Evolutionary conservation across 169 alveolate species (phyloP).

Genomic region (Cryptosporidium ubiquitum): DNA sequence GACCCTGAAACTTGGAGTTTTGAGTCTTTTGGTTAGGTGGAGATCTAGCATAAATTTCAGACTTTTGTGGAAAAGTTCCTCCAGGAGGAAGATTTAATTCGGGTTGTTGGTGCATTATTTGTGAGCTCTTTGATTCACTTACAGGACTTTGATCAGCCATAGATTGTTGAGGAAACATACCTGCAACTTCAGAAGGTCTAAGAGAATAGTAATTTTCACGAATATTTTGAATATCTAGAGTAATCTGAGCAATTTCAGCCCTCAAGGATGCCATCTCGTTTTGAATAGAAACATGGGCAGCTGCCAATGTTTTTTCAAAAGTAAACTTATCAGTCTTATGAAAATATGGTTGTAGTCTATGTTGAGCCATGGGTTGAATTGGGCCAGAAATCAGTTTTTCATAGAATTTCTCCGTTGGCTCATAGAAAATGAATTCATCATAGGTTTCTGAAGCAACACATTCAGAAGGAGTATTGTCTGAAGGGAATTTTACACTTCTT

Average conservation of each 20-base stretch:
- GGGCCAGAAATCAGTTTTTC: slow-evolving; percentile 78
- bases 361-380: slow-evolving; percentile 74
- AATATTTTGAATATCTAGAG: slow-evolving; percentile 44
- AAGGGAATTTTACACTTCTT: slow-evolving; percentile 58
- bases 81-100: neutral
- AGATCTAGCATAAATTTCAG: slow-evolving; percentile 13
- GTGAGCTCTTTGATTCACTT: slow-evolving; percentile 1
- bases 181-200: slow-evolving; percentile 52
- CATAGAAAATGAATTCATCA: slow-evolving; percentile 76
- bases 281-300: slow-evolving; percentile 67
- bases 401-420: slow-evolving; percentile 78
- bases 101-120: neutral
- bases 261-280: slow-evolving; percentile 66
- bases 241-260: slow-evolving; percentile 64
- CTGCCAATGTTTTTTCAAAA: slow-evolving; percentile 55
- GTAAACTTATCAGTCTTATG: slow-evolving; percentile 38
- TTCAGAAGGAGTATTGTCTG: slow-evolving; percentile 26
- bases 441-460: slow-evolving; percentile 76
- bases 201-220: slow-evolving; percentile 59
- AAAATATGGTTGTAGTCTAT: slow-evolving; percentile 73
- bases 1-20: slow-evolving; percentile 4
- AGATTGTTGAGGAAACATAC: slow-evolving; percentile 33
- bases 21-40: slow-evolving; percentile 14
- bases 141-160: slow-evolving; percentile 13
- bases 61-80: neutral